These are phyloP conservation scores for Paracorniculantispora psalliotae DNA, from an alignment of 2,329 filamentous ascomycete species.

Conservation along the genomic window DNA sequence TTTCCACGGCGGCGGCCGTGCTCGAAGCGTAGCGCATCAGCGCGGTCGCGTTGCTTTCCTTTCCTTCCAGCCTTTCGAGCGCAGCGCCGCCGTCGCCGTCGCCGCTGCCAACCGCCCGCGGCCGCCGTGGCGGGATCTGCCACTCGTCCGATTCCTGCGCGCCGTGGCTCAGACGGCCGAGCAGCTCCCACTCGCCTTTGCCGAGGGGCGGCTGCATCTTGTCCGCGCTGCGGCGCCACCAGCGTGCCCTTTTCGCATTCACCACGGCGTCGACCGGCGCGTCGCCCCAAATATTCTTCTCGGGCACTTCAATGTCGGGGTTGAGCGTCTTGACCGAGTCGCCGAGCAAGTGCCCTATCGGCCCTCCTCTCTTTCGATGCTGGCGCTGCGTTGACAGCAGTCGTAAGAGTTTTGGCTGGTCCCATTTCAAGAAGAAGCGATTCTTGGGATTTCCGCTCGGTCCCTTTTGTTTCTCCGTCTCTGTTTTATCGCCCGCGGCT, in stretches of 20 bases:
- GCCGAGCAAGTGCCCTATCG: constrained; percentile 23
- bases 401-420: constrained; percentile 38
- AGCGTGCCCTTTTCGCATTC: constrained; percentile 39
- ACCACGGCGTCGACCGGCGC: constrained; percentile 34
- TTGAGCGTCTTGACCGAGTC: constrained; percentile 25
- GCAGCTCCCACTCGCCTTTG: constrained; percentile 49
- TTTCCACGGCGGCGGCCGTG: constrained; percentile 3
- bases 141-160: constrained; percentile 32
- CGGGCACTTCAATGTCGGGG: constrained; percentile 33
- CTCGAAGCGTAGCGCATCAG: constrained; percentile 3
- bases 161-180: constrained; percentile 44
- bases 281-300: constrained; percentile 46
- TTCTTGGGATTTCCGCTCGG: constrained; percentile 13
- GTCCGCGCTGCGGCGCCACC: constrained; percentile 42
- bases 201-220: constrained; percentile 52
- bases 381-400: constrained; percentile 39
- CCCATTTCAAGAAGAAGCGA: constrained; percentile 45
- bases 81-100: too few species aligned
- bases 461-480: constrained; percentile 9
- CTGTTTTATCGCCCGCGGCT: not conserved
- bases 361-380: constrained; percentile 24
- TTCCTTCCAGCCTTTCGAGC: not conserved
- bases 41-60: not conserved
- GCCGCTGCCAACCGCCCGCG: too few species aligned
- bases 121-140: constrained; percentile 26